Conservation (phyloP, 2,329 filamentous ascomycete genomes). For the Pseudocercospora vitis region DNA sequence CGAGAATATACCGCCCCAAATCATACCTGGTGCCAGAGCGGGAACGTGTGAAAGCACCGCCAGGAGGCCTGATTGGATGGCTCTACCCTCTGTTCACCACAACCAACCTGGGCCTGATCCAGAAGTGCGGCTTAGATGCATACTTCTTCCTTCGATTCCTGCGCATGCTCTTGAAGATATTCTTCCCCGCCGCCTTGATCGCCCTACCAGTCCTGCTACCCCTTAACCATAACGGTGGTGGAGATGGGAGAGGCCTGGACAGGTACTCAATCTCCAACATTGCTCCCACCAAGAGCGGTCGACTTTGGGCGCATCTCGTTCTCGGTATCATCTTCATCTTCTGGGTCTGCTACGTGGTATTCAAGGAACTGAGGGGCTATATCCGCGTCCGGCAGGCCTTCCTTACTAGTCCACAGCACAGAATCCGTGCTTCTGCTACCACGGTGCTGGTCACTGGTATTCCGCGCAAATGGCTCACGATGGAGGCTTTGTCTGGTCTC, state of each 20-base stretch:
- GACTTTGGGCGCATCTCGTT: slow-evolving; percentile 79
- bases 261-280: slow-evolving; percentile 87
- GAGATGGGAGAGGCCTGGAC: slow-evolving; percentile 66
- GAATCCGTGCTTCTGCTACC: slow-evolving; percentile 87
- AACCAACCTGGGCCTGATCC: slow-evolving; percentile 80
- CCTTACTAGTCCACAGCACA: slow-evolving; percentile 90
- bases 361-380: slow-evolving; percentile 80
- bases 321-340: slow-evolving; percentile 74
- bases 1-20: slow-evolving; percentile 83
- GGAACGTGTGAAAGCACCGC: slow-evolving; percentile 76
- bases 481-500: slow-evolving; percentile 75
- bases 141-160: slow-evolving; percentile 97
- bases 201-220: slow-evolving; percentile 85
- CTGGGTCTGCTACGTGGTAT: slow-evolving; percentile 86
- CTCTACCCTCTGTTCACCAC: slow-evolving; percentile 61
- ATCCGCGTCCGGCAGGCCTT: slow-evolving; percentile 93
- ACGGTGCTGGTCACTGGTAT: slow-evolving; percentile 92
- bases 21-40: slow-evolving; percentile 84
- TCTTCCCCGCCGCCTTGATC: slow-evolving; percentile 74
- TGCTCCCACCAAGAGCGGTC: slow-evolving; percentile 61
- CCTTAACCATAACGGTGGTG: slow-evolving; percentile 72
- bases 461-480: slow-evolving; percentile 83
- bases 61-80: slow-evolving; percentile 57
- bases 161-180: slow-evolving; percentile 83
- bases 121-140: slow-evolving; percentile 92